Evolutionary conservation across 164 flowering plant species (phyloP), one percentile per base, ranked within the genome.

Genomic region (Echeveria elegans): DNA sequence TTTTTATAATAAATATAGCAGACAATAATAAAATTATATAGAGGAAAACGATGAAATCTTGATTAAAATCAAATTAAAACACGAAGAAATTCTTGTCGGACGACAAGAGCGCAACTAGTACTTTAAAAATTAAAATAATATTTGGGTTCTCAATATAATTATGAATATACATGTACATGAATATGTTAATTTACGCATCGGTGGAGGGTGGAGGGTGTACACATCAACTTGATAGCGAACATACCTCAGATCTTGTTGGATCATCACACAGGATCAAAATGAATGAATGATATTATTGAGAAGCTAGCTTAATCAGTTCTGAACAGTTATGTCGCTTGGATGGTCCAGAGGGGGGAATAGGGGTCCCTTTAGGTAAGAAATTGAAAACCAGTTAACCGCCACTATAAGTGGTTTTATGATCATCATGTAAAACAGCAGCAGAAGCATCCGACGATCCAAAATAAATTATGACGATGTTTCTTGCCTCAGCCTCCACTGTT

Each of bases 271-370:
- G 24, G 32, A 11, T 5, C 32, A 56, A 26, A 28, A 56, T 28
- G 52, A 53, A 53, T 53, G 59, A 53, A 53, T 53, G 29, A 48
- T 21, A 52, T 23, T 23, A 52, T 23, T 63, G 31, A 43, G 53
- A 67, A 16, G 60, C 4, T n/a, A n/a, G n/a, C n/a, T n/a, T n/a
- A n/a, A n/a, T 62, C 72, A 67, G 31, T 71, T 28, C 28, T 64
- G 69, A 50, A 67, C 64, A 70, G 48, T 79, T 79, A 65, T 79
- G 82, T 63, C 76, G 52, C 74, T 64, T 74, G 30, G 82, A 77
- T 12, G 80, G 82, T 64, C 76, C 82, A n/a, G 82, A 77, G 56
- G 82, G 80, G 64, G 80, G 78, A 19, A 62, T 18, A 30, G 65
- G 72, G 0, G 16, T 32, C 36, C 77, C 77, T 65, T 73, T 79